Conservation (phyloP, 306 rosid genomes). For the Dalbergia cochinchinensis region DNA sequence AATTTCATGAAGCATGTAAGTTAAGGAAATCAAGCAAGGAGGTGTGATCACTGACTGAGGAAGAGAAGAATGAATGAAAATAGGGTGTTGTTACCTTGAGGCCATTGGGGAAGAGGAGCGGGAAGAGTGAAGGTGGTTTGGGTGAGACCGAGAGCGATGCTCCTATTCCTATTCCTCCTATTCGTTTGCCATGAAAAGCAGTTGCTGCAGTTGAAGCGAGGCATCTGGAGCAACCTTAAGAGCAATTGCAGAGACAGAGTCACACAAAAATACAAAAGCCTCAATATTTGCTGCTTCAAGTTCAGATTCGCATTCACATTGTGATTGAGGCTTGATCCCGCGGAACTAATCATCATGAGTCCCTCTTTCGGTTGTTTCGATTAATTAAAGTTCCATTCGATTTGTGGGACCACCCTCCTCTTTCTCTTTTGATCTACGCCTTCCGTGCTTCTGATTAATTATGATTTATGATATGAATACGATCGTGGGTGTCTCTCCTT, state of each 20-base stretch:
- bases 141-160: conserved; percentile 38
- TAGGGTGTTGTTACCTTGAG: conserved; percentile 54
- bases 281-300: conserved; percentile 4
- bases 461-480: too few species aligned
- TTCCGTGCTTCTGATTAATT: background rate
- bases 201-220: conserved; percentile 38
- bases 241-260: conserved; percentile 11
- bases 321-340: conserved; percentile 3
- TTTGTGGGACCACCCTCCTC: conserved; percentile 31
- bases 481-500: background rate
- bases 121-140: conserved; percentile 62
- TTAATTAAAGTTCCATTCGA: background rate
- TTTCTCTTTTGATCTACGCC: background rate
- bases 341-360: background rate
- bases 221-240: conserved; percentile 43
- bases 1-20: too few species aligned
- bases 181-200: conserved; percentile 53
- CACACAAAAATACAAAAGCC: conserved; percentile 5
- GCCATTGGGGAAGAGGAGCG: conserved; percentile 71
- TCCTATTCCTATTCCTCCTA: background rate
- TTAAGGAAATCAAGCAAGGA: too few species aligned
- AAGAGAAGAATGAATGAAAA: background rate
- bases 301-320: background rate
- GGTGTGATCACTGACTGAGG: too few species aligned
- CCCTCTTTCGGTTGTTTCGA: background rate